These are phyloP conservation scores for Kurtzmaniella fragi DNA, from an alignment of 805 yeast genomes.

Conservation along the genomic window DNA sequence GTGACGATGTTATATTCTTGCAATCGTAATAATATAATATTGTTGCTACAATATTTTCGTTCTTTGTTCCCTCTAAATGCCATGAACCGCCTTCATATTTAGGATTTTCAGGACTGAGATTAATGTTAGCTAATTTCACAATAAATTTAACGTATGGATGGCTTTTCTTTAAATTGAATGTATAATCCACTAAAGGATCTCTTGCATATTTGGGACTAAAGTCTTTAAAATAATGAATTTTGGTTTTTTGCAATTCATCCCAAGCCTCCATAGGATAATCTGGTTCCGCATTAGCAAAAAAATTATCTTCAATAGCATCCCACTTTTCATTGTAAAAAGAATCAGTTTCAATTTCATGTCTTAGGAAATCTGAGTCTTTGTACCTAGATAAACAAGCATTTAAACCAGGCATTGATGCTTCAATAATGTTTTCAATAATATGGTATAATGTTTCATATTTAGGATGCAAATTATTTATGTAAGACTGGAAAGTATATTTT, in stretches of 20 bases:
- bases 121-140: slow-evolving; percentile 36
- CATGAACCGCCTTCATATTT: slow-evolving; percentile 35
- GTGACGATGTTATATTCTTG: slow-evolving; percentile 32
- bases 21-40: slow-evolving; percentile 35
- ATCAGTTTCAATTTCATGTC: too few relatives aligned
- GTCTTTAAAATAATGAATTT: too few relatives aligned
- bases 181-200: slow-evolving; percentile 1
- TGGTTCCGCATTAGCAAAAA: slow-evolving; percentile 2
- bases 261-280: neutral
- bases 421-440: slow-evolving; percentile 25
- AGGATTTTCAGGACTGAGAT: slow-evolving; percentile 36
- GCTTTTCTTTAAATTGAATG: slow-evolving; percentile 9
- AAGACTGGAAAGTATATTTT: slow-evolving; percentile 5
- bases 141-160: slow-evolving; percentile 28
- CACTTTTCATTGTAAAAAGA: slow-evolving; percentile 12
- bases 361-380: too few relatives aligned
- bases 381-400: slow-evolving; percentile 20
- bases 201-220: neutral
- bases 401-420: slow-evolving; percentile 25
- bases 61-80: slow-evolving; percentile 40
- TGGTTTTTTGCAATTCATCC: neutral
- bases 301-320: slow-evolving; percentile 1
- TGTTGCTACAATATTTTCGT: slow-evolving; percentile 40
- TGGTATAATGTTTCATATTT: slow-evolving; percentile 19
- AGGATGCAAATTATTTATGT: slow-evolving; percentile 25